Conservation (phyloP, 192 early-diverging fungal genomes). For the Umbelopsis isabellina region DNA sequence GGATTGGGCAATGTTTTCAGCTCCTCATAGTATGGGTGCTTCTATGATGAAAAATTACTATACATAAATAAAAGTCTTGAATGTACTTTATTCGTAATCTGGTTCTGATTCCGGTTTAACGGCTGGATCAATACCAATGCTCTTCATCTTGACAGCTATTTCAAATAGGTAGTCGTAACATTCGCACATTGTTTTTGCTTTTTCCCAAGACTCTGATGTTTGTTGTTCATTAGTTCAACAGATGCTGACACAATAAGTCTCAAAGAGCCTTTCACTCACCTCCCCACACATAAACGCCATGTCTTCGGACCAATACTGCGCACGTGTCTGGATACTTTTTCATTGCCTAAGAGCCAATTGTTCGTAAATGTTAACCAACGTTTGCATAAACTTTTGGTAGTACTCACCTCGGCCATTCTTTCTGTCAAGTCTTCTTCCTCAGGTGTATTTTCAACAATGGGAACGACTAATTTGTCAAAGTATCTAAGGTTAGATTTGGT, state of each 20-base stretch:
- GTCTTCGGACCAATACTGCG: conserved; percentile 92
- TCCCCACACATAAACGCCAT: conserved; percentile 99
- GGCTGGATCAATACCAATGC: conserved; percentile 79
- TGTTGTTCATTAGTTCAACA: neutral
- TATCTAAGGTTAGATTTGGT: conserved; percentile 68
- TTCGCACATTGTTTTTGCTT: conserved; percentile 97
- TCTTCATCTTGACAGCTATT: conserved; percentile 92
- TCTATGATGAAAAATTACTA: neutral
- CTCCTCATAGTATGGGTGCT: neutral
- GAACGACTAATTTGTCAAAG: conserved; percentile 83
- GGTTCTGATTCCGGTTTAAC: conserved; percentile 19
- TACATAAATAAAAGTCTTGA: neutral
- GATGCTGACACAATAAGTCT: neutral
- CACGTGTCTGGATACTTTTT: conserved; percentile 84
- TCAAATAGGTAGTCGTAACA: conserved; percentile 99
- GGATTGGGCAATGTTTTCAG: conserved; percentile 69
- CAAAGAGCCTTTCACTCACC: conserved; percentile 40
- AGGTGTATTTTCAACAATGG: conserved; percentile 96
- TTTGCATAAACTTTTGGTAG: conserved; percentile 1
- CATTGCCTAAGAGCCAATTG: conserved; percentile 68
- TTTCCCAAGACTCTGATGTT: conserved; percentile 82
- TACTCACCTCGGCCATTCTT: conserved; percentile 72
- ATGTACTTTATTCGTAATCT: conserved; percentile 18
- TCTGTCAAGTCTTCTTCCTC: conserved; percentile 90
- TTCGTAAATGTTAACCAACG: neutral